phyloP scores from a whole-genome alignment of 768 basidiomycete genomes.

The Pisolithus marmoratus region DNA sequence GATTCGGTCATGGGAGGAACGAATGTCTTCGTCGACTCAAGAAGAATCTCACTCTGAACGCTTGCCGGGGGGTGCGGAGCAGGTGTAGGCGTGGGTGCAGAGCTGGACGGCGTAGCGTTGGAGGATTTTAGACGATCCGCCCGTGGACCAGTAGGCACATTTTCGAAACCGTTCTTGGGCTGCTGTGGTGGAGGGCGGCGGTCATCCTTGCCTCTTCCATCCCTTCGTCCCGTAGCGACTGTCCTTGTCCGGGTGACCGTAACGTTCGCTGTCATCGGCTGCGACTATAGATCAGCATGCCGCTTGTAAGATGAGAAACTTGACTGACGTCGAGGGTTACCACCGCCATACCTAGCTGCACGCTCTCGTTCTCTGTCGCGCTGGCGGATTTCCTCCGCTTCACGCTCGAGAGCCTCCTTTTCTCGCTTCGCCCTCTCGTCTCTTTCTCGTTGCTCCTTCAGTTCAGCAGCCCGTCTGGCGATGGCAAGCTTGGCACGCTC shows the following conservation, averaged over 20 bases:
- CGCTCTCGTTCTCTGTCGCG: slow-evolving; percentile 39
- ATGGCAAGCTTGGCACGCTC: slow-evolving; percentile 88
- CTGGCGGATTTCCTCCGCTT: slow-evolving; percentile 63
- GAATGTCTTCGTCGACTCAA: slow-evolving; percentile 36
- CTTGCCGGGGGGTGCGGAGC: slow-evolving; percentile 37
- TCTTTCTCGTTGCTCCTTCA: slow-evolving; percentile 61
- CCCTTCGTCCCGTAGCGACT: slow-evolving; percentile 38
- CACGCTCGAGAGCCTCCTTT: slow-evolving; percentile 66
- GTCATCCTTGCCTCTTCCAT: slow-evolving; percentile 34
- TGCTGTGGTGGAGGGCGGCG: slow-evolving; percentile 29
- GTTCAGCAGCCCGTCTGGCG: slow-evolving; percentile 79
- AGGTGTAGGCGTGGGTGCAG: slow-evolving; percentile 49
- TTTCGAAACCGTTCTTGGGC: slow-evolving; percentile 48
- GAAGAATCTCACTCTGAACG: slow-evolving; percentile 20
- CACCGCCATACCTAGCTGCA: slow-evolving; percentile 35
- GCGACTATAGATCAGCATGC: slow-evolving; percentile 9
- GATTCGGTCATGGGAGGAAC: slow-evolving; percentile 70
- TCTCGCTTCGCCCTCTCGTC: slow-evolving; percentile 58
- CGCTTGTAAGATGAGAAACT: background rate
- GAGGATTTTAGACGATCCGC: slow-evolving; percentile 55
- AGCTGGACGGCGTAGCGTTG: slow-evolving; percentile 27
- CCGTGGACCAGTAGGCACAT: slow-evolving; percentile 81
- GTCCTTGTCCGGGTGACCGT: slow-evolving; percentile 47
- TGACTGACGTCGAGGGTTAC: slow-evolving; percentile 23
- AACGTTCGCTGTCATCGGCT: slow-evolving; percentile 47